phyloP scores from a whole-genome alignment of 192 early-diverging fungal genomes.

The Umbelopsis ramanniana region DNA sequence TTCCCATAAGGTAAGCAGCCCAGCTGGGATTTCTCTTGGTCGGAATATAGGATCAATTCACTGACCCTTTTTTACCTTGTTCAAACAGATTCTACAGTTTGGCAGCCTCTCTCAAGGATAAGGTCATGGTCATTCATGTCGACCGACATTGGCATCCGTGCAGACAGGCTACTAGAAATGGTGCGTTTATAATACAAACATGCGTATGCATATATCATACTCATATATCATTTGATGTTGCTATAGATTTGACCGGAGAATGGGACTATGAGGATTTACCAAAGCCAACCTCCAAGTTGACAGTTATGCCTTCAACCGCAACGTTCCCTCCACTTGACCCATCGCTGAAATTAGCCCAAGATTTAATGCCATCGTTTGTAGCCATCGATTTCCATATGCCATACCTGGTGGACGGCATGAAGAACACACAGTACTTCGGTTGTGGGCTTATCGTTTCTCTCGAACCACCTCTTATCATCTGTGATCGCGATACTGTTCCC shows the following conservation, averaged over 20 bases:
- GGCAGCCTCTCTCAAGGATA: constrained; percentile 74
- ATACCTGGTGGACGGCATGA: constrained; percentile 74
- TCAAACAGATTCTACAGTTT: constrained; percentile 69
- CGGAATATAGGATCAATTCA: background rate
- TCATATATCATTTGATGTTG: too few species aligned
- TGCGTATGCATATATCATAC: too few species aligned
- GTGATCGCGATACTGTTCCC: constrained; percentile 79
- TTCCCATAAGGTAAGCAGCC: constrained; percentile 42
- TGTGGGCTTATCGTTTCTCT: constrained; percentile 79
- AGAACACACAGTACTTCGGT: constrained; percentile 64
- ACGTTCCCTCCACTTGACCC: constrained; percentile 73
- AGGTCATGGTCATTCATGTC: constrained; percentile 78
- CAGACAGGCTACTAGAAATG: constrained; percentile 76
- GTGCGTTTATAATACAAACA: too few species aligned
- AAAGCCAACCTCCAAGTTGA: constrained; percentile 52
- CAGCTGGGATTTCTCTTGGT: too few species aligned
- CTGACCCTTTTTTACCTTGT: background rate
- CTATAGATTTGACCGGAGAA: constrained; percentile 65
- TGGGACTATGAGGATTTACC: constrained; percentile 79
- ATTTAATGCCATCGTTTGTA: constrained; percentile 82
- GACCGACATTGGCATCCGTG: constrained; percentile 87
- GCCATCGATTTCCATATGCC: constrained; percentile 81
- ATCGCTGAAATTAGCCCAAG: constrained; percentile 69
- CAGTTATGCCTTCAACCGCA: constrained; percentile 67
- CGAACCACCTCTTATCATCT: constrained; percentile 78